phyloP scores from a whole-genome alignment of 192 early-diverging fungal genomes.

The Funneliformis geosporum region DNA sequence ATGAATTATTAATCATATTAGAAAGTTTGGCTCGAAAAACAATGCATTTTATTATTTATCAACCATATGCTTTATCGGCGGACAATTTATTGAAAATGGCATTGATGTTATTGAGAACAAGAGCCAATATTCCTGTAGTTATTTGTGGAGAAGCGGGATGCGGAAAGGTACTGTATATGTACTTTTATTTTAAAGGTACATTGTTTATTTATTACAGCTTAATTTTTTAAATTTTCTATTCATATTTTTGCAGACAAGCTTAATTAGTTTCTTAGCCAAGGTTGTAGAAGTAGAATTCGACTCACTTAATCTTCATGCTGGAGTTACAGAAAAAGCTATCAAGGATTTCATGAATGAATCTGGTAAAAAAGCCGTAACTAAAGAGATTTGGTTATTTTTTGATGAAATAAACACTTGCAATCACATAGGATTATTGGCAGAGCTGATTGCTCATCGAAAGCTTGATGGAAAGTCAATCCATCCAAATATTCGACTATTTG shows the following conservation, averaged over 20 bases:
- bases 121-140: constrained; percentile 34
- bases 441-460: constrained; percentile 16
- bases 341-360: constrained; percentile 7
- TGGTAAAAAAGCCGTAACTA: neutral
- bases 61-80: constrained; percentile 18
- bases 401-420: constrained; percentile 34
- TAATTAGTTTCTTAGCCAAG: constrained; percentile 26
- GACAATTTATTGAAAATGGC: constrained; percentile 35
- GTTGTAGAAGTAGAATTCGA: constrained; percentile 26
- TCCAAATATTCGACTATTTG: constrained; percentile 29
- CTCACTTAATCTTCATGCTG: constrained; percentile 24
- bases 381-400: constrained; percentile 33
- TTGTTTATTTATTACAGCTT: neutral
- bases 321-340: constrained; percentile 18
- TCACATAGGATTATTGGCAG: constrained; percentile 21
- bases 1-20: neutral
- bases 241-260: constrained; percentile 21
- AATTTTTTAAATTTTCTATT: neutral
- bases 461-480: constrained; percentile 17
- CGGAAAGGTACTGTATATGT: constrained; percentile 19
- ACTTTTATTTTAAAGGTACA: neutral
- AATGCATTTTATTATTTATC: constrained; percentile 2
- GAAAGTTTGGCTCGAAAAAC: constrained; percentile 28
- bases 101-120: constrained; percentile 24
- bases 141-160: constrained; percentile 32